Evolutionary conservation across 257 asterid species (phyloP).

Genomic region (Salvia rosmarinus): DNA sequence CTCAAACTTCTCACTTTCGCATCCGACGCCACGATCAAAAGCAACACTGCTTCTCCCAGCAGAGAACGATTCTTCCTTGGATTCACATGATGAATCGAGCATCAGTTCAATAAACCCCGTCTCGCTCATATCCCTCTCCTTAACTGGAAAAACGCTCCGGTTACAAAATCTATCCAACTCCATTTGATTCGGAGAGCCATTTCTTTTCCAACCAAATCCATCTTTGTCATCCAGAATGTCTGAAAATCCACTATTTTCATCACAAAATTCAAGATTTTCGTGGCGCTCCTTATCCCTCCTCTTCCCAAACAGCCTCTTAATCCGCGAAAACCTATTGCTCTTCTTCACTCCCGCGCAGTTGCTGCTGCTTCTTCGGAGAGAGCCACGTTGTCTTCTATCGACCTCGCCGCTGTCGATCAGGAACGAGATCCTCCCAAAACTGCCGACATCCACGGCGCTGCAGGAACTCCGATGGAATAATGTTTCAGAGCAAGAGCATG

Average conservation of each 20-base stretch:
- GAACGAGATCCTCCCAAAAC: constrained; percentile 69
- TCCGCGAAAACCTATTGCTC: constrained; percentile 67
- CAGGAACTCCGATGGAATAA: constrained; percentile 63
- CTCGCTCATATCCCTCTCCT: constrained; percentile 60
- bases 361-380: constrained; percentile 69
- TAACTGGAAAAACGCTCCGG: constrained; percentile 52
- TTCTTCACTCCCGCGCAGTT: constrained; percentile 74
- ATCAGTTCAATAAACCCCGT: constrained; percentile 67
- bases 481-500: constrained; percentile 72
- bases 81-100: constrained; percentile 50
- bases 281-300: constrained; percentile 41
- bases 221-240: constrained; percentile 40
- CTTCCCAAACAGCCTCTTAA: constrained; percentile 64
- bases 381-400: constrained; percentile 27
- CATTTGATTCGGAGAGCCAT: neutral
- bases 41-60: constrained; percentile 34
- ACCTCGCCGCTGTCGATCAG: constrained; percentile 61
- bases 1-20: constrained; percentile 22
- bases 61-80: constrained; percentile 26
- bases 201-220: neutral
- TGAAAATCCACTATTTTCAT: constrained; percentile 40
- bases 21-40: constrained; percentile 34
- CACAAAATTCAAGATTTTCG: constrained; percentile 32
- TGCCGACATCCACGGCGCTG: constrained; percentile 57
- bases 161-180: neutral